These are phyloP conservation scores for Trichaptum fuscoviolaceum DNA, from an alignment of 768 basidiomycete species.

Conservation along the genomic window DNA sequence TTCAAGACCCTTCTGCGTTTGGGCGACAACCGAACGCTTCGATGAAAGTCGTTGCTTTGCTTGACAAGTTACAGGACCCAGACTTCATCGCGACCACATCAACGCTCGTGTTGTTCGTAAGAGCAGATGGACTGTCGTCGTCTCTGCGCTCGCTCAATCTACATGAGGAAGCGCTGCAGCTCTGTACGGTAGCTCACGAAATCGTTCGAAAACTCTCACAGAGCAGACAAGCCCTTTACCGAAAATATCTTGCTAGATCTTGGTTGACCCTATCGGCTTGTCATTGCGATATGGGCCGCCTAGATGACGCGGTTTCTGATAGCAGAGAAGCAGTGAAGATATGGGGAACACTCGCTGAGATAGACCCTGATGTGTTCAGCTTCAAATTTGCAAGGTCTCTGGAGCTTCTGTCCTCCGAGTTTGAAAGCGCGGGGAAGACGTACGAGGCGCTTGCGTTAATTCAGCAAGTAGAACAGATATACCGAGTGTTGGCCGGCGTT, in stretches of 20 bases:
- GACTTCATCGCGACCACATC: neutral
- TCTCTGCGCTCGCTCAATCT: neutral
- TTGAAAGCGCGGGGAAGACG: too few species aligned
- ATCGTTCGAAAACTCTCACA: neutral
- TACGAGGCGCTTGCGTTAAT: too few species aligned
- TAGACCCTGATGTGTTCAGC: too few species aligned
- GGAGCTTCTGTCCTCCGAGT: too few species aligned
- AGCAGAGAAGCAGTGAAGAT: neutral
- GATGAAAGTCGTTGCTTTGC: neutral
- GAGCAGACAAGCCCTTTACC: neutral
- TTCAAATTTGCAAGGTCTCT: too few species aligned
- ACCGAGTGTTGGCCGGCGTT: too few species aligned
- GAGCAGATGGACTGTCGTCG: neutral
- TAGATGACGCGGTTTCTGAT: too few species aligned
- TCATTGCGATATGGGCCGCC: neutral
- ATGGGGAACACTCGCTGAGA: too few species aligned
- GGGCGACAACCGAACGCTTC: neutral
- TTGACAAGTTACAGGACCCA: neutral
- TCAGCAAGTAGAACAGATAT: too few species aligned
- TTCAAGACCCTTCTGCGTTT: neutral
- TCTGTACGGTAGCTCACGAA: neutral
- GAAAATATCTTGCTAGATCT: neutral
- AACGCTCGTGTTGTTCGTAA: neutral
- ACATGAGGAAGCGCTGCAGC: neutral
- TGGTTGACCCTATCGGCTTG: constrained; percentile 3